Evolutionary conservation across 495 filamentous ascomycete genomes (phyloP).

Genomic region (Cercophora samala): DNA sequence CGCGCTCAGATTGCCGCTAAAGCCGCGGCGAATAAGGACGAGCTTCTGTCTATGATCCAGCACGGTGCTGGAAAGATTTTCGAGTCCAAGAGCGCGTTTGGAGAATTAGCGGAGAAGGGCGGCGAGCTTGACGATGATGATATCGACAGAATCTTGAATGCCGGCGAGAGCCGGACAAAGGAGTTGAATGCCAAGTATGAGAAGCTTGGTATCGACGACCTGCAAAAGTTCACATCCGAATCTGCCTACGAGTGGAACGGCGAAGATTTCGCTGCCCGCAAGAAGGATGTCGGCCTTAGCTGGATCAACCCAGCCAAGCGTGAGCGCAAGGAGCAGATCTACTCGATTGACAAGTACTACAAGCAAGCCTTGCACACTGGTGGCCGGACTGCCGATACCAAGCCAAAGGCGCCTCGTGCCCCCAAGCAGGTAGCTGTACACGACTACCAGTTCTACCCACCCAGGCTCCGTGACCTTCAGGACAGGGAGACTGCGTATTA

Average conservation of each 20-base stretch:
- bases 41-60: constrained; percentile 96
- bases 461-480: constrained; percentile 77
- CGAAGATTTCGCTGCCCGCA: constrained; percentile 83
- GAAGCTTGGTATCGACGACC: constrained; percentile 95
- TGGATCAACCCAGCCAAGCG: constrained; percentile 99
- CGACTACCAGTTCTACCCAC: constrained; percentile 96
- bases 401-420: constrained; percentile 91
- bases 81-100: constrained; percentile 60
- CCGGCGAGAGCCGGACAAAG: constrained; percentile 85
- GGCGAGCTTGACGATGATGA: constrained; percentile 75
- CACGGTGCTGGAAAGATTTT: constrained; percentile 96
- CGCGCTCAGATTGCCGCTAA: constrained; percentile 89
- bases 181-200: constrained; percentile 90
- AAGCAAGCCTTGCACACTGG: constrained; percentile 84
- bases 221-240: constrained; percentile 97
- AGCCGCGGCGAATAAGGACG: constrained; percentile 86
- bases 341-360: constrained; percentile 99
- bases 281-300: constrained; percentile 89
- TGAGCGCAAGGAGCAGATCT: constrained; percentile 95
- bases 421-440: constrained; percentile 90
- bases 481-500: constrained; percentile 94
- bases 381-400: constrained; percentile 78
- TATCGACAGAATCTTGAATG: constrained; percentile 80
- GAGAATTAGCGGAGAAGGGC: constrained; percentile 53
- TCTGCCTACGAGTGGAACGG: constrained; percentile 99